Evolutionary conservation across 2,329 filamentous ascomycete species (phyloP), one percentile per base, ranked within the genome.

Genomic region (Sordariomycetes sp.): DNA sequence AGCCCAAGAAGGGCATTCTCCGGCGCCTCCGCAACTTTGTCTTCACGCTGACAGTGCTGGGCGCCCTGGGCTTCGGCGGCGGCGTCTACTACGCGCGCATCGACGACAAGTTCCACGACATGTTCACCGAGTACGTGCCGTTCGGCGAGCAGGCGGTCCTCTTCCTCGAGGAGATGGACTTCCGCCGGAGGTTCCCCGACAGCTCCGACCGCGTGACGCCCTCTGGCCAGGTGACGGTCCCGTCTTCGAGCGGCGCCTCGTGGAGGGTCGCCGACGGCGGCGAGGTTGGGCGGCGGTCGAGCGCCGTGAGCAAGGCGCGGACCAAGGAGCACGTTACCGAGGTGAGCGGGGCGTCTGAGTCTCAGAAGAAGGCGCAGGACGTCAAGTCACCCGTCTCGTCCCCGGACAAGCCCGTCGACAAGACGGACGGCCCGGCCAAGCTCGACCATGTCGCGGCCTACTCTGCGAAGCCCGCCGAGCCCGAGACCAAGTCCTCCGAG

Each of bases 71-170:
- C 45, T 99, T 96, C 65, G 88, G 81, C 58, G 90, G 90, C 62
- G 90, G 92, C 63, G 85, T 96, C 57, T 96, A 88, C 78, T 94
- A 95, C 72, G 92, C 94, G 57, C 84, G 95, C 62, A 80, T 94
- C 71, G 95, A 87, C 67, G 94, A 99, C 76, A 96, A 90, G 74
- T 99, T 97, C 80, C 92, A 99, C 74, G 94, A 99, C 72, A 94
- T 96, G 77, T 99, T 99, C 74, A 97, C 91, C 65, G 91, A 96
- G 74, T 99, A 92, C 70, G 74, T 99, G 20, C 94, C 94, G 24
- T 96, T 88, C 64, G 94, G 91, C 65, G 94, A 99, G 74, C 89
- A 96, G 68, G 87, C 87, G 20, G 92, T 99, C 52, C 82, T 95
- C 28, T 97, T 95, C 74, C 85, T 99, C 56, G 94, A 99, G 73